Evolutionary conservation across 176 grass and related monocot species (phyloP).

Genomic region (Stipa capillata): DNA sequence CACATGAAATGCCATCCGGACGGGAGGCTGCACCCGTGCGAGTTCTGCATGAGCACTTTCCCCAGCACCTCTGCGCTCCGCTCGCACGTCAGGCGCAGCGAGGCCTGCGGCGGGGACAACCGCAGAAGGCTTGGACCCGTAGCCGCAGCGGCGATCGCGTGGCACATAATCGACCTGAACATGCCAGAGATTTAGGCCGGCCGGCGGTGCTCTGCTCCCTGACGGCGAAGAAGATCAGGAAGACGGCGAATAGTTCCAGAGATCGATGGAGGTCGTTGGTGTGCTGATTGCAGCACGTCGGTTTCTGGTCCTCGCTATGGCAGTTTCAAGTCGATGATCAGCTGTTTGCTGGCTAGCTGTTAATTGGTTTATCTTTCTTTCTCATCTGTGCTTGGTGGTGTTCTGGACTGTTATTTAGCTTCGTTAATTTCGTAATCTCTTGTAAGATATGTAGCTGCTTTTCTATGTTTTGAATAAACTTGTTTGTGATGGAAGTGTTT

Average conservation of each 20-base stretch:
- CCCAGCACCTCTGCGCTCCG: background rate
- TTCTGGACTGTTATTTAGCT: too few species aligned
- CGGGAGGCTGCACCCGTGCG: background rate
- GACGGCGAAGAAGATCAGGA: background rate
- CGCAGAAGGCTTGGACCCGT: background rate
- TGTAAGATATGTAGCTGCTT: too few species aligned
- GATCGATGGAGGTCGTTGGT: background rate
- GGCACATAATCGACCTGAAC: background rate
- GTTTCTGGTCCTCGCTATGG: background rate
- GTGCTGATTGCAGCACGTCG: background rate
- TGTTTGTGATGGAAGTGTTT: too few species aligned
- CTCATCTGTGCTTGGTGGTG: background rate
- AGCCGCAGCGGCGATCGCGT: background rate
- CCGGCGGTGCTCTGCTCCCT: too few species aligned
- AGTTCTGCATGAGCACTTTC: background rate
- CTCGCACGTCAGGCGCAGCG: background rate
- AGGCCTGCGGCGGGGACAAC: background rate
- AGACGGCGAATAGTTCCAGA: background rate
- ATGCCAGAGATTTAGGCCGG: background rate
- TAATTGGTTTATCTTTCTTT: background rate
- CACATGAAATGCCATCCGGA: background rate
- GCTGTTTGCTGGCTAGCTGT: background rate
- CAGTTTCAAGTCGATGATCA: background rate
- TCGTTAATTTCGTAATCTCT: too few species aligned
- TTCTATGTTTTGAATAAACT: too few species aligned